Evolutionary conservation across 164 flowering plant species (phyloP).

Genomic region (Vitis riparia): DNA sequence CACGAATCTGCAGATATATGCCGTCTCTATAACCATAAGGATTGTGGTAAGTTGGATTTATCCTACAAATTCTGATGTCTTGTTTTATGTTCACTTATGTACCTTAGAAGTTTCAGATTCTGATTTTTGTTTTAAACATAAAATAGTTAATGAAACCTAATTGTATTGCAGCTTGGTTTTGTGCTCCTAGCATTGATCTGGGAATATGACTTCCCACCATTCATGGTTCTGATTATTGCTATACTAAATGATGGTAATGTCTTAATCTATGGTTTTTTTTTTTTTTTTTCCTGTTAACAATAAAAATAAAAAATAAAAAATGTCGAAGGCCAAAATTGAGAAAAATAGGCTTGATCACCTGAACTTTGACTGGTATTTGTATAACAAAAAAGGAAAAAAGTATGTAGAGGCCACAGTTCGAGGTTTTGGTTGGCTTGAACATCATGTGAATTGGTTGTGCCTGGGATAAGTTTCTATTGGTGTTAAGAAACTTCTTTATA

Average conservation of each 20-base stretch:
- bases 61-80: not conserved
- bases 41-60: constrained; percentile 71
- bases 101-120: not conserved
- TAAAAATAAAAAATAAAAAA: no score
- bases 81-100: not conserved
- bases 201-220: constrained; percentile 94
- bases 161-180: constrained; percentile 73
- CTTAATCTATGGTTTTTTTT: not conserved
- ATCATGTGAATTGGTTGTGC: no score
- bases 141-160: not conserved
- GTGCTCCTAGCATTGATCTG: constrained; percentile 78
- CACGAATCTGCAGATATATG: constrained; percentile 75
- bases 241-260: constrained; percentile 82
- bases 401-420: no score
- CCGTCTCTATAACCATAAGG: constrained; percentile 88
- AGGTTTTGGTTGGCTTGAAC: no score
- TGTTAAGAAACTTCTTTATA: no score
- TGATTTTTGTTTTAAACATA: not conserved
- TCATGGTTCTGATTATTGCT: constrained; percentile 89
- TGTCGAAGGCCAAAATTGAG: not conserved
- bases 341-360: not conserved
- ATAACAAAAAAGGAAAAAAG: no score
- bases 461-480: no score
- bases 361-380: not conserved
- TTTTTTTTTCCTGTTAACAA: not conserved